Percentiles rank a stretch among this genome's conserved stretches.
phyloP scores from a whole-genome alignment of 148 eudicot species.

The Amaranthus palmeri region DNA sequence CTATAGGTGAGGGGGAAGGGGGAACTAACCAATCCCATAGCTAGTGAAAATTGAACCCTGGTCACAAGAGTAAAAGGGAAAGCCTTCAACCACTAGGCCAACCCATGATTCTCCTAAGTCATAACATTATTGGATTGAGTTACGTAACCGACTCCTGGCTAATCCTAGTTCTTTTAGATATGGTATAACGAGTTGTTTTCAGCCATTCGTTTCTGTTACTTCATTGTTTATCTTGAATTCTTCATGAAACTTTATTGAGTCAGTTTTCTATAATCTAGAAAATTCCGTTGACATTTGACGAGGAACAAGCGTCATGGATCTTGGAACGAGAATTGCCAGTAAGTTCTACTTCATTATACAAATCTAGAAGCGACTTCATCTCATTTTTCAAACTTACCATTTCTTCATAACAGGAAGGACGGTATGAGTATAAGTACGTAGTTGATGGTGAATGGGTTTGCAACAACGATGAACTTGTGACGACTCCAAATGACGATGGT shows the following conservation, averaged over 20 bases:
- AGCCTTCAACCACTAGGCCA: no score
- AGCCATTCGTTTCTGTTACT: not conserved
- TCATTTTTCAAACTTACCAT: not conserved
- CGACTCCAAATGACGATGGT: conserved; percentile 61
- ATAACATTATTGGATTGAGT: no score
- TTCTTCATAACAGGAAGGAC: conserved; percentile 61
- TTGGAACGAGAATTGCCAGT: conserved; percentile 80
- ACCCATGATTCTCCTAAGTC: no score
- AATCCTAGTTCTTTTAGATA: not conserved
- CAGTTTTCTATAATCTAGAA: conserved; percentile 34
- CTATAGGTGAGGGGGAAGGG: no score
- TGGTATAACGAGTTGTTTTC: not conserved
- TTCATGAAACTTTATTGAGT: conserved; percentile 10
- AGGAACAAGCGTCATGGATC: conserved; percentile 57
- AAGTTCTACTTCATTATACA: conserved; percentile 20
- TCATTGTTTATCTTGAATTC: conserved; percentile 9
- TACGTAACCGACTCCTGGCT: not conserved
- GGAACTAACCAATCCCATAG: no score
- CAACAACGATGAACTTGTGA: conserved; percentile 62
- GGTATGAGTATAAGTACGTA: conserved; percentile 81
- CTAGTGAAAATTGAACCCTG: no score
- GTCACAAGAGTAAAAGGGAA: no score
- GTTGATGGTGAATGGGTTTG: conserved; percentile 81
- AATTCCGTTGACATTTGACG: conserved; percentile 56
- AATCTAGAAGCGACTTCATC: not conserved